phyloP scores from a whole-genome alignment of 2,329 filamentous ascomycete genomes.

The Sporothrix inflata region DNA sequence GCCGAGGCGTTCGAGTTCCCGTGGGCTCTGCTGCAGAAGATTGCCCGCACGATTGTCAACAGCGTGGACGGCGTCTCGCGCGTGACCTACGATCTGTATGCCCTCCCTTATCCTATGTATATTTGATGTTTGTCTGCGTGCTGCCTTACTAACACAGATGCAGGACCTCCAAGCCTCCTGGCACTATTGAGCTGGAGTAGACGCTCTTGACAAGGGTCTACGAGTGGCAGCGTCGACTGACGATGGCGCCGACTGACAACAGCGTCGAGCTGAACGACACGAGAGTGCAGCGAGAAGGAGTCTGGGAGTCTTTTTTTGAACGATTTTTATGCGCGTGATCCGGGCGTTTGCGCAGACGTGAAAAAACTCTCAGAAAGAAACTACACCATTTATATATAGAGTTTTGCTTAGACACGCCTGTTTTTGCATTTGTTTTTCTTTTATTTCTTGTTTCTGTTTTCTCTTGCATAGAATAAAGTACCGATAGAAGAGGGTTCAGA shows the following conservation, averaged over 20 bases:
- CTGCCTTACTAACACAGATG: not conserved
- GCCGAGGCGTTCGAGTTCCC: slow-evolving; percentile 71
- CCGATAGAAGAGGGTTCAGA: slow-evolving; percentile 1
- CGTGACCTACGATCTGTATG: slow-evolving; percentile 65
- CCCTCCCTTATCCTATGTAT: not conserved
- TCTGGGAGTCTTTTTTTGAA: not conserved
- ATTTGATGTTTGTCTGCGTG: not conserved
- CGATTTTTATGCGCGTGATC: not conserved
- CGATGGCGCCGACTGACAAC: too few relatives aligned
- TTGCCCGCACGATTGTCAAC: slow-evolving; percentile 72
- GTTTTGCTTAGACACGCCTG: not conserved
- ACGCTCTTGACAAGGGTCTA: not conserved
- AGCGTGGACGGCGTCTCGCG: slow-evolving; percentile 73
- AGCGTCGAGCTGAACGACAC: too few relatives aligned
- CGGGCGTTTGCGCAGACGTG: not conserved
- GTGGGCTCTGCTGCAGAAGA: slow-evolving; percentile 65
- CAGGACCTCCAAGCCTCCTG: slow-evolving; percentile 62
- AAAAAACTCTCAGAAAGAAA: not conserved
- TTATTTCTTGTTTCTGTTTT: slow-evolving; percentile 3
- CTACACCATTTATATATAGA: too few relatives aligned
- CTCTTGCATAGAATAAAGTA: not conserved
- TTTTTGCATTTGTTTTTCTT: slow-evolving; percentile 1
- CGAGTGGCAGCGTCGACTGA: not conserved
- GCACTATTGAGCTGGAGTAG: slow-evolving; percentile 66
- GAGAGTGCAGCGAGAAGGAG: not conserved